These are phyloP conservation scores for Aspergillus kassunensis DNA, from an alignment of 495 filamentous ascomycete species.

Conservation along the genomic window DNA sequence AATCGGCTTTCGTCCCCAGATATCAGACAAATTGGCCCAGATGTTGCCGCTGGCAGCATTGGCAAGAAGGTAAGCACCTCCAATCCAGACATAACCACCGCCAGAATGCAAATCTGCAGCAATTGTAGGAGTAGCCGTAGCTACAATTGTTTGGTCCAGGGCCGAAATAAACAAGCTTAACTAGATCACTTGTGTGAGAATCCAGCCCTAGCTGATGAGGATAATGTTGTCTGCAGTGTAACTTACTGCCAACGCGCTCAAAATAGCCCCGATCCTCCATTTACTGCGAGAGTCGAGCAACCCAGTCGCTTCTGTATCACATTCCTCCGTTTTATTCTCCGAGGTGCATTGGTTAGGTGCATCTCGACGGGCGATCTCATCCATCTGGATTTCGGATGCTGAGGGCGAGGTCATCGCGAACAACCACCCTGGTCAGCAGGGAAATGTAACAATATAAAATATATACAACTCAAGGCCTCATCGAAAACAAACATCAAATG, in stretches of 20 bases:
- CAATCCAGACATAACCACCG: conserved; percentile 63
- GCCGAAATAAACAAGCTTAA: conserved; percentile 54
- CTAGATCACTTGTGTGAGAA: conserved; percentile 19
- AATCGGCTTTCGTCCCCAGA: conserved; percentile 58
- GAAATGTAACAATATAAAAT: background rate
- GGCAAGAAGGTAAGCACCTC: conserved; percentile 58
- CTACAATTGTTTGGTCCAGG: conserved; percentile 59
- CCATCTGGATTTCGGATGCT: conserved; percentile 3
- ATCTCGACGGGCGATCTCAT: background rate
- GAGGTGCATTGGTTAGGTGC: background rate
- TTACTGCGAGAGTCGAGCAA: conserved; percentile 14
- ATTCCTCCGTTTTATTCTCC: background rate
- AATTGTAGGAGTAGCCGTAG: conserved; percentile 58
- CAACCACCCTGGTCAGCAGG: background rate
- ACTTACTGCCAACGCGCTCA: conserved; percentile 29
- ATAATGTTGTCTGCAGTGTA: background rate
- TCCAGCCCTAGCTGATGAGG: background rate
- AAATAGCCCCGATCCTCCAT: conserved; percentile 22
- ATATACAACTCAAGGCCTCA: too few relatives aligned
- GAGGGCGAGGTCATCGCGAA: background rate
- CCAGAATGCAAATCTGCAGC: conserved; percentile 54
- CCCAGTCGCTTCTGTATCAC: background rate
- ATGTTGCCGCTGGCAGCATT: conserved; percentile 51
- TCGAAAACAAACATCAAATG: too few relatives aligned
- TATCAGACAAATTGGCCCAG: conserved; percentile 57